phyloP scores from a whole-genome alignment of 2,329 filamentous ascomycete genomes.

The Fulvia fulva region DNA sequence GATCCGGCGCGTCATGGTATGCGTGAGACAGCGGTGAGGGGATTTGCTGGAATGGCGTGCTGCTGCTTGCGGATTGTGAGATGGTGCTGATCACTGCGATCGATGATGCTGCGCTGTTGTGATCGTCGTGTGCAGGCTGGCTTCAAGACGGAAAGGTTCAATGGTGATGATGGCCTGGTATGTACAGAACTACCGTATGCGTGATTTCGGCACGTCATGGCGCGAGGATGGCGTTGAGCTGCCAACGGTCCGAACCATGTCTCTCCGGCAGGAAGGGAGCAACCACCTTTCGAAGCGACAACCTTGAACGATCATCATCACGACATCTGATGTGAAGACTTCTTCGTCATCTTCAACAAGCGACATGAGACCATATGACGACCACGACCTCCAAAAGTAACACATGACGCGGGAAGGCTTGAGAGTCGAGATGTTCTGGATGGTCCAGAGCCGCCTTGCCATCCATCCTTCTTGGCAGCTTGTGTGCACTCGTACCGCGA shows the following conservation, averaged over 20 bases:
- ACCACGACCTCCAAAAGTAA: background rate
- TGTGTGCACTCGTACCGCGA: background rate
- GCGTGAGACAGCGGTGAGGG: background rate
- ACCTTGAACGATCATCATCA: too few species aligned
- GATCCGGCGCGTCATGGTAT: conserved; percentile 44
- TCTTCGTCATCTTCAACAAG: background rate
- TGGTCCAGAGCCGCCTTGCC: background rate
- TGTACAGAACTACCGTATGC: too few species aligned
- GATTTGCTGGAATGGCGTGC: background rate
- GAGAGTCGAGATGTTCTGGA: background rate
- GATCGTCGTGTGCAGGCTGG: background rate
- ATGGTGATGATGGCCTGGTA: too few species aligned
- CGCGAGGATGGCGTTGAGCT: background rate
- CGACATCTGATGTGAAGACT: background rate
- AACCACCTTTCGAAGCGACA: background rate
- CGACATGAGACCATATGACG: background rate
- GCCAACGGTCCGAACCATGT: background rate
- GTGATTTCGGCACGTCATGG: background rate
- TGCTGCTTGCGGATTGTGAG: background rate
- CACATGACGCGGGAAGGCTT: background rate
- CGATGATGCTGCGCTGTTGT: background rate
- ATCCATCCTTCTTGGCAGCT: background rate
- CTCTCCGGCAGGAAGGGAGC: background rate
- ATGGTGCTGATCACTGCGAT: background rate
- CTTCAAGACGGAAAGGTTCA: too few species aligned